These are phyloP conservation scores for Talinum fruticosum DNA, from an alignment of 148 eudicot genomes.

Conservation along the genomic window DNA sequence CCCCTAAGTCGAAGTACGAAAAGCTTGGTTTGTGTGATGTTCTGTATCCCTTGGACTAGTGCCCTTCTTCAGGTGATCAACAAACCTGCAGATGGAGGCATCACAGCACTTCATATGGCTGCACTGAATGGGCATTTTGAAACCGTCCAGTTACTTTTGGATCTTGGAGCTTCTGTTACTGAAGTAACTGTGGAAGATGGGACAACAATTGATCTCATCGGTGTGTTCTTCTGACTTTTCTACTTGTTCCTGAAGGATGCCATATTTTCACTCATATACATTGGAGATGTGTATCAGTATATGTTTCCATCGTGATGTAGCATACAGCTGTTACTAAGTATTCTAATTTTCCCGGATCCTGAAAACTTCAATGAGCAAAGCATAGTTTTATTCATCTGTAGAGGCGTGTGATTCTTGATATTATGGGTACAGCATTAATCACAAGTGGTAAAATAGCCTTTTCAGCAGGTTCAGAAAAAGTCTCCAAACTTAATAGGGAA, in stretches of 20 bases:
- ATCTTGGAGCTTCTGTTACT: conserved; percentile 75
- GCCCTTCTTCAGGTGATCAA: conserved; percentile 65
- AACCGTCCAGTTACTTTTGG: conserved; percentile 71
- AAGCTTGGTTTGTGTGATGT: neutral
- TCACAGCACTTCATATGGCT: conserved; percentile 98
- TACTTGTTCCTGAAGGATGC: neutral
- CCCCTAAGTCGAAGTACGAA: conserved; percentile 1
- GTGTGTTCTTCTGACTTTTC: conserved; percentile 34
- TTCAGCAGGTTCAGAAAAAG: neutral
- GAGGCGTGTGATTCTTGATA: neutral
- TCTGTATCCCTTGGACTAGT: conserved; percentile 32
- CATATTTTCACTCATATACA: neutral
- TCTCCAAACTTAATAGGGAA: neutral
- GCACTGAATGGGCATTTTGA: conserved; percentile 86
- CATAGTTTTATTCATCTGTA: neutral
- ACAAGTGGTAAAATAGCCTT: neutral
- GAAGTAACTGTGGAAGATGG: conserved; percentile 84
- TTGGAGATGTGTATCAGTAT: no score
- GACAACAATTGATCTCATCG: conserved; percentile 81
- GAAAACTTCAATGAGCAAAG: neutral
- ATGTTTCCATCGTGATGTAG: neutral
- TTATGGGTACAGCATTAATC: neutral
- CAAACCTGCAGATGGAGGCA: conserved; percentile 87
- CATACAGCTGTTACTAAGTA: neutral
- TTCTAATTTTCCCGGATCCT: neutral